Base-by-base conservation (phyloP, 2,329 filamentous ascomycete species). In the Colletotrichum higginsianum region DNA sequence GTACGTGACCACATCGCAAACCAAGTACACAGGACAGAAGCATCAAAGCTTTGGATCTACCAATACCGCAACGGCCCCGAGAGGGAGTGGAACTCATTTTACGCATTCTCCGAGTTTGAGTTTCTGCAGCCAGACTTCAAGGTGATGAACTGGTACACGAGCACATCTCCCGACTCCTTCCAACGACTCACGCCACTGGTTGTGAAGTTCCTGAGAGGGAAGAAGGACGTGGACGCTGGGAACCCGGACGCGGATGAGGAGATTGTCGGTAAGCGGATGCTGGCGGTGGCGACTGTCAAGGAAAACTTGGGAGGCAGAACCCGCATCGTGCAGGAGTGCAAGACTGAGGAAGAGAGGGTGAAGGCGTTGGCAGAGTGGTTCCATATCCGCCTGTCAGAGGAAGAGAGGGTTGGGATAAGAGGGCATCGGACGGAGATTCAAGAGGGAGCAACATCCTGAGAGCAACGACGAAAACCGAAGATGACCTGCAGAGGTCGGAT, bases 31-130 rank as follows among this genome's bases (percentile, higher is more conserved):
- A 73, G 79, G 65, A 78, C 80, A 61, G 81, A 84, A 40, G 82
- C 84, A 56, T 79, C 81, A 44, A 86, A 86, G 70, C 79, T 88
- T 67, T 93, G 91, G 91, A 85, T 92, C 67, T 92, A 91, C 76
- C 86, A 92, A 79, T 88, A 88, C 74, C 85, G 88, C 38, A 85
- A 88, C 72, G 79, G 52, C 6, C 52, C 26, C 15, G 80, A 5
- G 53, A 77, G 0, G 80, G 82, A 84, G 2, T 95, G 91, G 89
- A 82, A 86, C 26, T 82, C 87, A 1, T 87, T 85, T 58, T 94
- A 93, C 78, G 88, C 86, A 72, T 95, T 94, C 78, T 86, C 87
- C 2, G 89, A 92, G 72, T 82, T 86, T 18, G 91, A 93, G 79
- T 93, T 92, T 78, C 78, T 89, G 44, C 86, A 85, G 4, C 79